Percentiles rank a stretch among this genome's conserved stretches.
phyloP scores from a whole-genome alignment of 495 filamentous ascomycete species.

The Penicillium mononematosum region DNA sequence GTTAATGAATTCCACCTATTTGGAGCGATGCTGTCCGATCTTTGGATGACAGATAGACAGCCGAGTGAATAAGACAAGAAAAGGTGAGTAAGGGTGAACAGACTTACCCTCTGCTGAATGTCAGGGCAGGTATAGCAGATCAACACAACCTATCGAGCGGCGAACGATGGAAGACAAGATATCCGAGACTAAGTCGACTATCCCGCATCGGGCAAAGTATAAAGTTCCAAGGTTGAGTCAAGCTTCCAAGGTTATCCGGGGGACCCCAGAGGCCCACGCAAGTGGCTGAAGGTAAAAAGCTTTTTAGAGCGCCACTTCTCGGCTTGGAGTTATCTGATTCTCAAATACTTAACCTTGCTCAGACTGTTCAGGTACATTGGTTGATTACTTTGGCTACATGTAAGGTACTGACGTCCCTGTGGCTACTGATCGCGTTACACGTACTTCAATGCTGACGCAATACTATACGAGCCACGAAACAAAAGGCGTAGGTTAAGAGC shows the following conservation, averaged over 20 bases:
- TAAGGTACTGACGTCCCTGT: too few species aligned
- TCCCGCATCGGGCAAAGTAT: background rate
- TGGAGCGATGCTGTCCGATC: too few species aligned
- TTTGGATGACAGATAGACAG: too few species aligned
- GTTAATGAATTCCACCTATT: background rate
- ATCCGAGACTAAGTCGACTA: background rate
- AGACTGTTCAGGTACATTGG: background rate
- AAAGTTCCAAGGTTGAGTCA: slow-evolving; percentile 16
- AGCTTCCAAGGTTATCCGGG: slow-evolving; percentile 17
- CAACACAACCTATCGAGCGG: background rate
- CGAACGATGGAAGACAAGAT: background rate
- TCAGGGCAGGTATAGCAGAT: background rate
- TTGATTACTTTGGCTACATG: background rate
- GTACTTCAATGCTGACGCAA: background rate
- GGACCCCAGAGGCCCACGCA: slow-evolving; percentile 13
- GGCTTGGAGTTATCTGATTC: background rate
- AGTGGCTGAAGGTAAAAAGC: slow-evolving; percentile 27
- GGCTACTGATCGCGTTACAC: background rate
- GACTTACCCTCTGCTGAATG: background rate
- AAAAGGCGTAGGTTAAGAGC: background rate
- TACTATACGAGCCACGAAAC: background rate
- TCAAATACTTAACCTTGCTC: background rate
- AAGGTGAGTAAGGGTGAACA: background rate
- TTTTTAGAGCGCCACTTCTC: slow-evolving; percentile 21
- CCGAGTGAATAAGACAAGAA: too few species aligned